Evolutionary conservation across 495 filamentous ascomycete species (phyloP).

Genomic region (Neurospora hispaniola): DNA sequence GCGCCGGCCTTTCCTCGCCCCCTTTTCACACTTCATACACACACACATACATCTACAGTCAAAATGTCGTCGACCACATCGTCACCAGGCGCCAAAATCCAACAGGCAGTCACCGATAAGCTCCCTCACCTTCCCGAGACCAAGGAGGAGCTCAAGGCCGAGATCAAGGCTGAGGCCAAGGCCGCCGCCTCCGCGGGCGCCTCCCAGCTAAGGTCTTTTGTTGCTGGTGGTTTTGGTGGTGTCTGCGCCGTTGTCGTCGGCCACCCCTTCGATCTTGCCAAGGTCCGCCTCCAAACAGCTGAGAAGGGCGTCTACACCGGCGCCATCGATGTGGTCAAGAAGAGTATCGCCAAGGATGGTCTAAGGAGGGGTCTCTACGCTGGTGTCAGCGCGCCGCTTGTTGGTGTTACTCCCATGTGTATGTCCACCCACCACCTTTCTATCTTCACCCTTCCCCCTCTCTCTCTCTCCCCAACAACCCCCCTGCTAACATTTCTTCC

Average conservation of each 20-base stretch:
- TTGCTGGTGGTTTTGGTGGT: slow-evolving; percentile 85
- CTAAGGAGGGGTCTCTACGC: slow-evolving; percentile 79
- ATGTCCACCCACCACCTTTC: slow-evolving; percentile 29
- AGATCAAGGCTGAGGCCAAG: slow-evolving; percentile 36
- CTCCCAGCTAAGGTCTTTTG: slow-evolving; percentile 61
- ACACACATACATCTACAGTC: neutral
- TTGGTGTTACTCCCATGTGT: slow-evolving; percentile 99
- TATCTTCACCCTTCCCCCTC: neutral
- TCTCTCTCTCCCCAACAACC: neutral
- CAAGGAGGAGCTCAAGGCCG: slow-evolving; percentile 41
- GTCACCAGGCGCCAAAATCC: slow-evolving; percentile 27
- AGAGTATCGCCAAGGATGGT: slow-evolving; percentile 80
- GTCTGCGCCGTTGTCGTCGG: slow-evolving; percentile 88
- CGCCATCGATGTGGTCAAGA: slow-evolving; percentile 85
- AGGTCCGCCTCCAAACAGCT: slow-evolving; percentile 92
- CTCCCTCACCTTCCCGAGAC: slow-evolving; percentile 42
- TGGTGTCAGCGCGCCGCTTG: slow-evolving; percentile 88
- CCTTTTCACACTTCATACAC: neutral
- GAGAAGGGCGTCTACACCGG: slow-evolving; percentile 85
- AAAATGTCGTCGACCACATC: slow-evolving; percentile 17
- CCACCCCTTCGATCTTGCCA: slow-evolving; percentile 95
- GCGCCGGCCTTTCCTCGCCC: neutral
- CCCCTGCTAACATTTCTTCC: neutral
- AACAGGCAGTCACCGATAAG: slow-evolving; percentile 28
- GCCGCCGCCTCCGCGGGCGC: slow-evolving; percentile 35